Evolutionary conservation across 768 basidiomycete genomes (phyloP), one percentile per base, ranked within the genome.

Genomic region (Kwoniella bestiolae): DNA sequence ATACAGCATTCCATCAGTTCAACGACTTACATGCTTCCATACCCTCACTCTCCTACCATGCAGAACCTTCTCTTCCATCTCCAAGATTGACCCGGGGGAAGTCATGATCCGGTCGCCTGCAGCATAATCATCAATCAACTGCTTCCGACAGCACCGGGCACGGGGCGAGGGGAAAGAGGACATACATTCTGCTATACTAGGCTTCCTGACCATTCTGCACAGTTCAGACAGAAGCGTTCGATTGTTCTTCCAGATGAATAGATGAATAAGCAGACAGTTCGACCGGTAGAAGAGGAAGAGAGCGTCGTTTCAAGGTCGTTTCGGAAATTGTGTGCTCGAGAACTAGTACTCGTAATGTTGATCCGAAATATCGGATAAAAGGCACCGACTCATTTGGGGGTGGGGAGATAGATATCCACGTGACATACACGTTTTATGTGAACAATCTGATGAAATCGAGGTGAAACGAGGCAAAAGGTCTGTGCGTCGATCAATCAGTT

Each of bases 21-120:
- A n/a, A n/a, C n/a, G n/a, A 67, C 73, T 29, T 38, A 78, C 76
- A 69, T 75, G 69, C 65, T 78, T 78, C 76, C 76, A 78, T 25
- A 67, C 67, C 21, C 71, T 55, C 21, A 68, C 56, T 29, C 38
- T 52, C 16, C 66, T 53, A 23, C 74, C 76, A 41, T 72, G 23
- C 6, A 78, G 29, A 5, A 62, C 41, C n/a, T 41, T 58, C 52
- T 70, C 63, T 47, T 74, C 70, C 68, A 78, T 75, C 68, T 78
- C 76, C 41, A 78, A 63, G 16, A 75, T 65, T 46, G 69, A 53
- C 4, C 76, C 76, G 0, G 70, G 70, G 16, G 76, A 56, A 12
- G 76, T 78, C n/a, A 78, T 57, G 55, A 75, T 73, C 34, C 62
- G 50, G 50, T 77, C 76, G 56, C 75, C 75, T 77, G 56, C 5